Evolutionary conservation across 805 yeast species (phyloP), one percentile per base, ranked within the genome.

Genomic region (Teunomyces kruisii): DNA sequence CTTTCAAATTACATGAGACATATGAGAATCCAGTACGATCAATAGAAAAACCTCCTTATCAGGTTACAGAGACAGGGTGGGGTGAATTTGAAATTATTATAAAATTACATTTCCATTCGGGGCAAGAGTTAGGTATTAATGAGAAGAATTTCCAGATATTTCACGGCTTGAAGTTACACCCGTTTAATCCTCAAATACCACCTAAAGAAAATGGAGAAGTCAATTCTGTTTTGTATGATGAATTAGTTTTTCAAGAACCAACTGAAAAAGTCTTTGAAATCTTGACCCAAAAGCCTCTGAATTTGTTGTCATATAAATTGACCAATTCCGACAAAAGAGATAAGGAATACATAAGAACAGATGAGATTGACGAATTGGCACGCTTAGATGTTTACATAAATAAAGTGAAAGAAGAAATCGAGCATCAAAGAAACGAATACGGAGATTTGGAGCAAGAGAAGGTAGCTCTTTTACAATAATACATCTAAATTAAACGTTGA

Each of bases 51-150:
- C 97, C 98, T 1, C 99, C 99, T 0, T 94, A 86, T 57, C 96
- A 90, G 62, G 89, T 94, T 24, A 86, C 96, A 1, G 99, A 94
- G 59, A 88, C 98, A 0, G 99, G 99, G 0, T 94, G 99, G 99
- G 99, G 99, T 53, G 99, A 94, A 64, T 94, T 94, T 65, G 99
- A 94, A 59, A 86, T 94, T 49, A 80, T 87, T 30, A 83, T 94
- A 44, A 88, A 91, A 60, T 80, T 94, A 13, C 91, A 84, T 62
- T 94, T 94, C 64, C 84, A 83, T 31, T 77, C 84, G n/a, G 96
- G 88, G 26, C 84, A 95, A 12, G 77, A 72, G 38, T 55, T 72
- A 33, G 75, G 75, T 2, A 67, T 71, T 28, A 84, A 83, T 54
- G 99, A 94, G 60, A 94, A 94, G 70, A 84, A 86, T 64, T 69